A percentile compares a stretch with the other conserved stretches of the same genome.
phyloP scores from a whole-genome alignment of 768 basidiomycete genomes.

The Xerocomus brunneocitrinus region DNA sequence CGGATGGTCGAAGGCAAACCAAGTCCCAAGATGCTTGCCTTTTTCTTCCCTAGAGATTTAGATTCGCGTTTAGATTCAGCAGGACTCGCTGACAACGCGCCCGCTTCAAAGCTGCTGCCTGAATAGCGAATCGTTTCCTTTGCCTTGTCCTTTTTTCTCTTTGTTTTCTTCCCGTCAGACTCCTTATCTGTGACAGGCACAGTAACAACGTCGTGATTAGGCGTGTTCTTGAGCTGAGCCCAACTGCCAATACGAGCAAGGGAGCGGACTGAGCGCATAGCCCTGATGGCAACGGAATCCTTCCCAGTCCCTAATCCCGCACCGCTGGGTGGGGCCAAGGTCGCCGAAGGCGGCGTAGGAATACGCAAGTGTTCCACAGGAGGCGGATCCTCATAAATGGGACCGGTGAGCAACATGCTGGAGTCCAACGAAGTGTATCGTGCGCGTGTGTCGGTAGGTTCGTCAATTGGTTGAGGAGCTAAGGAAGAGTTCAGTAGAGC shows the following conservation, averaged over 20 bases:
- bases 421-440: conserved; percentile 66
- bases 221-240: conserved; percentile 50
- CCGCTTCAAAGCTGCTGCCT: conserved; percentile 65
- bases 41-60: conserved; percentile 49
- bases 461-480: conserved; percentile 46
- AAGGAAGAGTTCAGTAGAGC: conserved; percentile 2
- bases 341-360: conserved; percentile 26
- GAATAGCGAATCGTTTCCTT: conserved; percentile 43
- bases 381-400: conserved; percentile 14
- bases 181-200: conserved; percentile 28
- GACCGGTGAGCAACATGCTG: conserved; percentile 31
- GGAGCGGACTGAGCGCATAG: conserved; percentile 71
- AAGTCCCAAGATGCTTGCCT: conserved; percentile 56
- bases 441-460: conserved; percentile 33
- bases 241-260: conserved; percentile 70
- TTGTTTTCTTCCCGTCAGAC: conserved; percentile 32
- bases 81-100: conserved; percentile 43
- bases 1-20: conserved; percentile 57
- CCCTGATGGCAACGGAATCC: conserved; percentile 70
- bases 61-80: conserved; percentile 19
- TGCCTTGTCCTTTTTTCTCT: conserved; percentile 37
- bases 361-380: conserved; percentile 10
- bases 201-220: conserved; percentile 29
- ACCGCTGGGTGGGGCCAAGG: conserved; percentile 36
- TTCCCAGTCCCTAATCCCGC: conserved; percentile 28